phyloP scores from a whole-genome alignment of 1,284 basidiomycete genomes.

The Porogramme epimiltina region DNA sequence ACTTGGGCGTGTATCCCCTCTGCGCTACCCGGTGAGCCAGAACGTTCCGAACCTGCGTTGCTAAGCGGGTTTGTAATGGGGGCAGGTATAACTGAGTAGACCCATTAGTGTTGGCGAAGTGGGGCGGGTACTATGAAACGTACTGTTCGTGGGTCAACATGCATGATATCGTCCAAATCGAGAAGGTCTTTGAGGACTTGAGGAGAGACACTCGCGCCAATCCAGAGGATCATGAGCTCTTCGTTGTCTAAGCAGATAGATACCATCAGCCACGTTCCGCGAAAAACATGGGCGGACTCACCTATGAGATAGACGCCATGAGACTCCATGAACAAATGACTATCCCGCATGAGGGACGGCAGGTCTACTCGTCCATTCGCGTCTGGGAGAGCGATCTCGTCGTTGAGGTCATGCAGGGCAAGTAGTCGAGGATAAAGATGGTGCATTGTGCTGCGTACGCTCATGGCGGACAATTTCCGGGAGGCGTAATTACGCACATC shows the following conservation, averaged over 20 bases:
- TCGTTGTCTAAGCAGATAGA: constrained; percentile 74
- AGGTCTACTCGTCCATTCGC: constrained; percentile 62
- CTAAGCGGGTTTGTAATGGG: constrained; percentile 74
- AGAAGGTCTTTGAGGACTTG: constrained; percentile 87
- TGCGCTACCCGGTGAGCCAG: constrained; percentile 69
- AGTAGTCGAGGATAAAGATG: constrained; percentile 90
- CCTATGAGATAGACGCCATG: constrained; percentile 92
- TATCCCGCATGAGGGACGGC: constrained; percentile 84
- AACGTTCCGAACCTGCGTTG: constrained; percentile 85
- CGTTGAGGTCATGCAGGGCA: constrained; percentile 85
- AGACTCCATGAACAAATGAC: constrained; percentile 87
- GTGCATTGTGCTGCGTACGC: constrained; percentile 72
- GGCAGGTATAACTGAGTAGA: constrained; percentile 68
- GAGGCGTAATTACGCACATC: constrained; percentile 92
- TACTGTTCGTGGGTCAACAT: constrained; percentile 78
- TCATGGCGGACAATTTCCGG: constrained; percentile 74
- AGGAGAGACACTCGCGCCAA: constrained; percentile 83
- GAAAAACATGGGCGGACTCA: constrained; percentile 33
- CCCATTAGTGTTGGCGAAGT: background rate
- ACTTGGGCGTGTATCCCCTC: constrained; percentile 64
- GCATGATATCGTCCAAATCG: constrained; percentile 78
- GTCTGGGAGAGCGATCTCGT: constrained; percentile 72
- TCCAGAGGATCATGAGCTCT: constrained; percentile 89
- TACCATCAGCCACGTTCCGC: background rate
- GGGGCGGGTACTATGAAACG: constrained; percentile 19